These are phyloP conservation scores for Alternaria burnsii DNA, from an alignment of 2,329 filamentous ascomycete species.

Conservation along the genomic window DNA sequence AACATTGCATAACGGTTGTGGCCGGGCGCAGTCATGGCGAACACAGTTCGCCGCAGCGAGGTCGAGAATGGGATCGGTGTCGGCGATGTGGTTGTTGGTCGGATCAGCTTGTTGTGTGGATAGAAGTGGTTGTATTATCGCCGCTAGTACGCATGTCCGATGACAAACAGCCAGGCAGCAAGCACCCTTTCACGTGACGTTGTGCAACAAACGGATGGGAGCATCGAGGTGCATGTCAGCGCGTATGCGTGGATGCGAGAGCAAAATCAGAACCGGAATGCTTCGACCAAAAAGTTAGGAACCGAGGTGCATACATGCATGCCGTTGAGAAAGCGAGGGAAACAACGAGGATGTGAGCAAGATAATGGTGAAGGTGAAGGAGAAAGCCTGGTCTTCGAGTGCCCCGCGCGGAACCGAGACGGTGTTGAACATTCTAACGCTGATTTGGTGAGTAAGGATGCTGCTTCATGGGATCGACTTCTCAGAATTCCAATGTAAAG, in stretches of 20 bases:
- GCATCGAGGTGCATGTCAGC: constrained; percentile 1
- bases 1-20: constrained; percentile 41
- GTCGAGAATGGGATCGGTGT: background rate
- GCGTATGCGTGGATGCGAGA: background rate
- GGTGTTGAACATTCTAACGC: background rate
- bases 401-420: background rate
- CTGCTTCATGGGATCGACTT: background rate
- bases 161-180: constrained; percentile 14
- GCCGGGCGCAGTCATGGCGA: constrained; percentile 25
- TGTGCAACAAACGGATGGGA: background rate
- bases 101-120: background rate
- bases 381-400: background rate
- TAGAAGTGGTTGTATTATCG: background rate
- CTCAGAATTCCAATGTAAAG: background rate
- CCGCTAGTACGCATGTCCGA: constrained; percentile 4
- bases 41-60: background rate
- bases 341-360: background rate
- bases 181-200: constrained; percentile 14
- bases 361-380: constrained; percentile 2
- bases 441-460: background rate
- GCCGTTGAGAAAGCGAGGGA: background rate
- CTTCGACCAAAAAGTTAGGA: background rate
- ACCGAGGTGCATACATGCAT: background rate
- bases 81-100: background rate
- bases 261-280: background rate